A percentile compares a stretch with the other conserved stretches of the same genome.
Conservation (phyloP, 106 monocot species). For the Narthecium ossifragum region DNA sequence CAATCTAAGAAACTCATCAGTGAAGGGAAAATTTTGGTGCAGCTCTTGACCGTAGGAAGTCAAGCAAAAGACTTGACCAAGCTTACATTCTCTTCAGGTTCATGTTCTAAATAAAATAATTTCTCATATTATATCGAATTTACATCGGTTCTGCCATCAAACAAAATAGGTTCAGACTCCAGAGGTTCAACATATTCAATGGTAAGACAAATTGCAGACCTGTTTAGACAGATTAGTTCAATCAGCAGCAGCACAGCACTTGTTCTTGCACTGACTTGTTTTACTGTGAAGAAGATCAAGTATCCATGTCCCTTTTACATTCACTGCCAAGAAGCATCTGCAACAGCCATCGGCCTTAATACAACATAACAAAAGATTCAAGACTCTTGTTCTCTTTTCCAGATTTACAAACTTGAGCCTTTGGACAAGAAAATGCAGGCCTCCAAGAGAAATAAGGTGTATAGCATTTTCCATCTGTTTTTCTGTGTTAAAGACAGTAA, state of each 20-base stretch:
- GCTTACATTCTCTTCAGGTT: too few species aligned
- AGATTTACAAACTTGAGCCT: conserved; percentile 24
- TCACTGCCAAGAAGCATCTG: conserved; percentile 33
- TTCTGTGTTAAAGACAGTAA: conserved; percentile 12
- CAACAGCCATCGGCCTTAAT: conserved; percentile 42
- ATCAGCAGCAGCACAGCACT: conserved; percentile 23
- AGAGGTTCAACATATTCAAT: too few species aligned
- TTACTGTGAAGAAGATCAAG: conserved; percentile 37
- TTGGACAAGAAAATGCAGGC: conserved; percentile 25
- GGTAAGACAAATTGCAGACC: too few species aligned
- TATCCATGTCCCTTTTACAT: conserved; percentile 16
- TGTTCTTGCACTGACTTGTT: conserved; percentile 16
- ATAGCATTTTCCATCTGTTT: conserved; percentile 28
- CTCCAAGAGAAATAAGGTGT: conserved; percentile 43
- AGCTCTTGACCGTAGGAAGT: too few species aligned
- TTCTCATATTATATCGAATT: too few species aligned
- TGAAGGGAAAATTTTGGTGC: too few species aligned
- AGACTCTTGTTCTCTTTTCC: conserved; percentile 20
- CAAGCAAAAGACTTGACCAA: too few species aligned
- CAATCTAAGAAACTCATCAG: too few species aligned
- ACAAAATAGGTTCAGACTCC: too few species aligned
- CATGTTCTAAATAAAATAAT: too few species aligned
- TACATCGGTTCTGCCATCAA: too few species aligned
- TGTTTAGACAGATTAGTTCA: conserved; percentile 43
- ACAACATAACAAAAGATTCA: conserved; percentile 23